Conservation (phyloP, 2,329 filamentous ascomycete species). For the Arachnopeziza araneosa region DNA sequence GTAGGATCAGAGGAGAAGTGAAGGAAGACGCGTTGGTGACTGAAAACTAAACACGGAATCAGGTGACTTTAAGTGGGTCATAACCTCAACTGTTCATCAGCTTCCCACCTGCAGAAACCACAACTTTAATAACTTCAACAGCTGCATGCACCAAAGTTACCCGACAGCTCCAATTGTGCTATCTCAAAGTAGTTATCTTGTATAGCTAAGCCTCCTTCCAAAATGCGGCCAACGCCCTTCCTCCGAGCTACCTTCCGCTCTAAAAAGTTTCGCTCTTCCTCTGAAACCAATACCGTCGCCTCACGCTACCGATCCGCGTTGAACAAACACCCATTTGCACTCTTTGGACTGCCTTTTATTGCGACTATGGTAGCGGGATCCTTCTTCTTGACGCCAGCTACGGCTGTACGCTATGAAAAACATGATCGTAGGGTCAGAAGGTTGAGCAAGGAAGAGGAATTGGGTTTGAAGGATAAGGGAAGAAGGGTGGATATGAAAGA, state of each 20-base stretch:
- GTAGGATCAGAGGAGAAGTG: background rate
- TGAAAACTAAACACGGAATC: slow-evolving; percentile 11
- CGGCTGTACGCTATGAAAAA: slow-evolving; percentile 87
- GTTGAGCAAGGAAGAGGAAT: slow-evolving; percentile 77
- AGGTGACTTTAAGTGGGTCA: slow-evolving; percentile 15
- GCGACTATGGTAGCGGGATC: slow-evolving; percentile 84
- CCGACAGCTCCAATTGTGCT: background rate
- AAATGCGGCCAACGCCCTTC: background rate
- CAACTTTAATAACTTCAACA: too few species aligned
- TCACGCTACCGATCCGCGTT: slow-evolving; percentile 72
- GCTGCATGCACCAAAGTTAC: background rate
- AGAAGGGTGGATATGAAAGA: slow-evolving; percentile 75
- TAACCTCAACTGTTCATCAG: too few species aligned
- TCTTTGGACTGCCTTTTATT: slow-evolving; percentile 93
- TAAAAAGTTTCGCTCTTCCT: slow-evolving; percentile 65
- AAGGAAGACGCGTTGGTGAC: slow-evolving; percentile 7
- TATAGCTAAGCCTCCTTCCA: background rate
- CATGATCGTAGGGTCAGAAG: slow-evolving; percentile 86
- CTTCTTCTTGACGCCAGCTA: slow-evolving; percentile 90
- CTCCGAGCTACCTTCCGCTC: slow-evolving; percentile 46
- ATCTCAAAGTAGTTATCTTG: background rate
- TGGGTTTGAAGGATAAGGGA: slow-evolving; percentile 68
- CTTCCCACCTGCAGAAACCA: too few species aligned
- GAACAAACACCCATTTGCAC: slow-evolving; percentile 74
- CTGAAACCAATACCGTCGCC: slow-evolving; percentile 63